These are phyloP conservation scores for Trypanosoma vivax DNA, from an alignment of 208 protist genomes.

Conservation along the genomic window DNA sequence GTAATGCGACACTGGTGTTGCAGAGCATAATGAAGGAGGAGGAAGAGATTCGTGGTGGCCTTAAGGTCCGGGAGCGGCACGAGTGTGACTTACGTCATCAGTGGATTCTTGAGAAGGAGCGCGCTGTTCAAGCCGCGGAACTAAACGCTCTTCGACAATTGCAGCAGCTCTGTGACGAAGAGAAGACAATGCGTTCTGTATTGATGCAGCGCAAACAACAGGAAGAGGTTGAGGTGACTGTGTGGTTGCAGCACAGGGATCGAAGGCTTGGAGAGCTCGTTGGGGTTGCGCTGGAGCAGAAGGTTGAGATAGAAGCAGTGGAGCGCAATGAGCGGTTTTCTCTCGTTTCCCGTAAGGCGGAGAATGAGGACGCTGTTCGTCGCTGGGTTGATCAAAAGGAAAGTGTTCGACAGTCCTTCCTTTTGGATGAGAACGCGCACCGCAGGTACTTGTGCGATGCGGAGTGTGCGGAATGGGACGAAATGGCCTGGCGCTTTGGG, in stretches of 20 bases:
- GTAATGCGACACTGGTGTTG: constrained; percentile 24
- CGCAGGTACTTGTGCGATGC: constrained; percentile 1
- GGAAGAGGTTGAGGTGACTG: constrained; percentile 21
- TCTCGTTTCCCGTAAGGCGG: constrained; percentile 34
- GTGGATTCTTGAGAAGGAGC: constrained; percentile 33
- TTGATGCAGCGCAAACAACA: constrained; percentile 15
- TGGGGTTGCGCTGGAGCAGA: constrained; percentile 8
- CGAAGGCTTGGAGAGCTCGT: constrained; percentile 27
- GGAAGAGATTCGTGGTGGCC: constrained; percentile 13
- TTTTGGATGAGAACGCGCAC: constrained; percentile 11
- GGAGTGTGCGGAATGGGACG: constrained; percentile 26
- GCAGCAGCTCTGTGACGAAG: constrained; percentile 17
- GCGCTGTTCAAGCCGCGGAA: constrained; percentile 5
- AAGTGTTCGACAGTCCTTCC: constrained; percentile 10
- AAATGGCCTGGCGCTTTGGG: constrained; percentile 10
- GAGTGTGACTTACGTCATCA: constrained; percentile 33
- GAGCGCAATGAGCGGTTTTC: constrained; percentile 49
- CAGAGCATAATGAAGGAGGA: constrained; percentile 36
- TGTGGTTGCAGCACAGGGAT: constrained; percentile 24
- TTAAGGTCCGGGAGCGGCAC: constrained; percentile 24
- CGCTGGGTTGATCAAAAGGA: constrained; percentile 28
- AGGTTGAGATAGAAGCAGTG: constrained; percentile 17
- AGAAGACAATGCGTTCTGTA: constrained; percentile 22
- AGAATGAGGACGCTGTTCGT: constrained; percentile 33
- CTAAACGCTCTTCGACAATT: constrained; percentile 6